Conservation (phyloP, 345 rosid genomes). For the Hevea brasiliensis region DNA sequence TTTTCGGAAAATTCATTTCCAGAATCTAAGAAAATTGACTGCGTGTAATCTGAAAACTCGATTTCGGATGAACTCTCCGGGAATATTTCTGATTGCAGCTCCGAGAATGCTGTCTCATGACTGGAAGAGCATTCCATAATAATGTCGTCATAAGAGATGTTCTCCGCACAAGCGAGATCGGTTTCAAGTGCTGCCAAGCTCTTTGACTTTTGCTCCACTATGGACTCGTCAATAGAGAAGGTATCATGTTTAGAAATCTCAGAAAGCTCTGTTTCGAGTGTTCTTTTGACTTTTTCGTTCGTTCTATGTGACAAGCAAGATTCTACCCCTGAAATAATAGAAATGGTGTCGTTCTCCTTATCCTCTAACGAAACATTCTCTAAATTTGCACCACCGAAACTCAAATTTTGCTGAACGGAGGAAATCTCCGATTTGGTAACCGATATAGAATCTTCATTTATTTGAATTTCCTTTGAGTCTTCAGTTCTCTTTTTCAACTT, state of each 20-base stretch:
- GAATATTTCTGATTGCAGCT: slow-evolving; percentile 50
- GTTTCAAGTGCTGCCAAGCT: slow-evolving; percentile 40
- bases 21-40: slow-evolving; percentile 54
- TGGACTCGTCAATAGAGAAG: slow-evolving; percentile 26
- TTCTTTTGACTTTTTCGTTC: slow-evolving; percentile 20
- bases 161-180: slow-evolving; percentile 71
- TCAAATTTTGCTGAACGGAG: slow-evolving; percentile 33
- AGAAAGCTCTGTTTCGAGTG: slow-evolving; percentile 24
- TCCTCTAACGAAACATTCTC: slow-evolving; percentile 20
- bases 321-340: slow-evolving; percentile 45
- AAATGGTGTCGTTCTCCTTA: slow-evolving; percentile 48
- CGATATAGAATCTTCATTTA: slow-evolving; percentile 31
- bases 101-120: slow-evolving; percentile 47
- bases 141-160: slow-evolving; percentile 47
- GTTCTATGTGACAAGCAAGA: slow-evolving; percentile 29
- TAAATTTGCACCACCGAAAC: slow-evolving; percentile 23
- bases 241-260: slow-evolving; percentile 40
- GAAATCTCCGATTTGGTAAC: slow-evolving; percentile 46
- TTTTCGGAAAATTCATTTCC: slow-evolving; percentile 76
- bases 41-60: slow-evolving; percentile 62
- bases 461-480: neutral
- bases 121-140: slow-evolving; percentile 48
- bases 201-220: slow-evolving; percentile 43
- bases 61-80: slow-evolving; percentile 51
- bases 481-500: neutral